Base-by-base conservation (phyloP, 2,329 filamentous ascomycete species). In the Metarhizium album region DNA sequence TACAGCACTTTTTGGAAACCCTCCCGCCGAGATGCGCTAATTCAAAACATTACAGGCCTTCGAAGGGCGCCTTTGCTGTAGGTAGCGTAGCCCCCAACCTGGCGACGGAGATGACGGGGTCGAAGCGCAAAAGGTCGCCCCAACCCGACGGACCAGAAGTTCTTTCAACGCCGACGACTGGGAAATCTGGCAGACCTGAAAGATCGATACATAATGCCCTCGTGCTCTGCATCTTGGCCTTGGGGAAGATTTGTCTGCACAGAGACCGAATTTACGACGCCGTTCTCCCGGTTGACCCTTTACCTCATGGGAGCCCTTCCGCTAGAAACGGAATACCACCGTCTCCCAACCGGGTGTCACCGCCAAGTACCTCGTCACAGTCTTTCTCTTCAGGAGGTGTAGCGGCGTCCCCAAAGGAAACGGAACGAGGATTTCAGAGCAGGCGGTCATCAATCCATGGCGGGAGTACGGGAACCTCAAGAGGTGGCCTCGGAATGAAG, bases 131-230 rank as follows among this genome's bases (percentile, higher is more conserved):
- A 63, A 71, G 80, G 52, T 77, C 76, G 20, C 73, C 76, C 4
- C 67, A 55, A 22, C 59, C 64, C 35, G 69, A 72, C 38, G 57
- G 65, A 51, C 57, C 59, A 5, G 64, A 67, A 20, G 52, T 51
- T 33, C 58, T 62, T 33, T 54, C 59, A 57, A 67, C 60, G 46
- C 54, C 68, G 53, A 54, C 55, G 18, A 54, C 53, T 31, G 54
- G 54, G 33, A 76, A 74, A 57, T 67, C 70, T 6, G 71, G 73
- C 3, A 72, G 72, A 51, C 80, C 80, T 2, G 78, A 76, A 57
- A 74, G 84, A 48, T 88, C 85, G 7, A 82, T 93, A 16, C 78
- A 83, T 49, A 95, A 87, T 57, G 90, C 90, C 0, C 75, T 97
- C 38, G 80, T 96, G 1, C 75, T 96, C 2, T 74, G 91, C 3